These are phyloP conservation scores for Lachnellula occidentalis DNA, from an alignment of 2,329 filamentous ascomycete species.

Conservation along the genomic window DNA sequence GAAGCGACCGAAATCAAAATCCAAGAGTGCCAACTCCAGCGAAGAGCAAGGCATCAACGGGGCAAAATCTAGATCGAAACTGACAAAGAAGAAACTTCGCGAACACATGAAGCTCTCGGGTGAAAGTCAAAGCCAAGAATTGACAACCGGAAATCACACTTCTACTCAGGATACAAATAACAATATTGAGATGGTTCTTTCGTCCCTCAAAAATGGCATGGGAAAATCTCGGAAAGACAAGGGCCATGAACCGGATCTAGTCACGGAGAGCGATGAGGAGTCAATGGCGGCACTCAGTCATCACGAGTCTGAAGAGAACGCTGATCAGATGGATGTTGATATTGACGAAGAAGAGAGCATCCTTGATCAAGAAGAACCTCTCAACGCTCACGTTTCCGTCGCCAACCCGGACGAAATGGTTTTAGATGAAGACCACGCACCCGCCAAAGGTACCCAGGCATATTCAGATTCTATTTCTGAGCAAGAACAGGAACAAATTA, in stretches of 20 bases:
- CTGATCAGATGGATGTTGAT: neutral
- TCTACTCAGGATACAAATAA: neutral
- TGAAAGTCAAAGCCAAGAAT: constrained; percentile 12
- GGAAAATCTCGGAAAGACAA: neutral
- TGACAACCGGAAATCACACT: neutral
- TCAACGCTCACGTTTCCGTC: neutral
- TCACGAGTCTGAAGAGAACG: neutral
- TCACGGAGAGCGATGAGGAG: neutral
- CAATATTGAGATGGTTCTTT: neutral
- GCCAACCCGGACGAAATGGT: neutral
- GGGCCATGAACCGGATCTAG: neutral
- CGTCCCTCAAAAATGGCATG: neutral
- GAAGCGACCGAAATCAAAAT: neutral
- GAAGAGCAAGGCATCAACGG: constrained; percentile 3
- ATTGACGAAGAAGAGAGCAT: neutral
- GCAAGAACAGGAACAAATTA: no score
- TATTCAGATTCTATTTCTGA: no score
- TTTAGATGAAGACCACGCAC: no score
- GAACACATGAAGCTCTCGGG: constrained; percentile 12
- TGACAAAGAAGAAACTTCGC: constrained; percentile 8
- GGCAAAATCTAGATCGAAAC: neutral
- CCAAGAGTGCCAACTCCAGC: neutral
- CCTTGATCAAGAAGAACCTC: neutral
- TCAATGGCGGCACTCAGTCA: neutral
- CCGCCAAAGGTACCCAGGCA: no score